Evolutionary conservation across 345 rosid genomes (phyloP), one percentile per base, ranked within the genome.

Genomic region (Citrus glauca): DNA sequence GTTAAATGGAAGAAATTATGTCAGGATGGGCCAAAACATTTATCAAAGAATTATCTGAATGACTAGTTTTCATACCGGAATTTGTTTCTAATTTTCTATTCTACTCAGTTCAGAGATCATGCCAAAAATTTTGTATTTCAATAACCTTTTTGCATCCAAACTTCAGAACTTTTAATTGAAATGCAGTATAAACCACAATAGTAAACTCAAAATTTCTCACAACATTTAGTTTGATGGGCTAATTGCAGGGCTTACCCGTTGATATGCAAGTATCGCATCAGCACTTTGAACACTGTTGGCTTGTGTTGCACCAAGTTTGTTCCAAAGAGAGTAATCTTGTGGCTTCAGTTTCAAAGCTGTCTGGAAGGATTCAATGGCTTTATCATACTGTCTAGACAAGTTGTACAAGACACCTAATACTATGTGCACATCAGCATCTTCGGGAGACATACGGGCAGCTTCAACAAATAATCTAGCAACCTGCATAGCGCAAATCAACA

Each of bases 281-380:
- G 97, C 90, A 89, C 99, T 92, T 84, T 94, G 98, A 80, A 94
- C 93, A 82, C 99, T 97, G 84, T 97, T 97, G 75, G 98, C 99
- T 85, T 94, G 98, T 63, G 99, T 97, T 33, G 99, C 99, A 45
- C 99, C 98, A 55, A 94, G 94, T 85, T 97, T 94, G 87, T 97
- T 97, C 99, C 99, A 97, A 22, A 97, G 97, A 32, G 99, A 97
- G 85, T 97, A 97, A 85, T 97, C 99, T 66, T 87, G 88, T 84
- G 99, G 99, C 86, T 91, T 92, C 75, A 96, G 93, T 81, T 93
- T 83, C 76, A 97, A 83, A 33, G 99, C 98, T 24, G 85, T 91
- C 84, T 89, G 87, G 82, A 97, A 97, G 70, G 98, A 87, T 27
- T 75, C 83, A 74, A 97, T 93, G 66, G 98, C 99, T 84, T 87